A percentile compares a stretch with the other conserved stretches of the same genome.
Evolutionary conservation across 805 yeast genomes (phyloP).

Genomic region (Lipomyces sp.): DNA sequence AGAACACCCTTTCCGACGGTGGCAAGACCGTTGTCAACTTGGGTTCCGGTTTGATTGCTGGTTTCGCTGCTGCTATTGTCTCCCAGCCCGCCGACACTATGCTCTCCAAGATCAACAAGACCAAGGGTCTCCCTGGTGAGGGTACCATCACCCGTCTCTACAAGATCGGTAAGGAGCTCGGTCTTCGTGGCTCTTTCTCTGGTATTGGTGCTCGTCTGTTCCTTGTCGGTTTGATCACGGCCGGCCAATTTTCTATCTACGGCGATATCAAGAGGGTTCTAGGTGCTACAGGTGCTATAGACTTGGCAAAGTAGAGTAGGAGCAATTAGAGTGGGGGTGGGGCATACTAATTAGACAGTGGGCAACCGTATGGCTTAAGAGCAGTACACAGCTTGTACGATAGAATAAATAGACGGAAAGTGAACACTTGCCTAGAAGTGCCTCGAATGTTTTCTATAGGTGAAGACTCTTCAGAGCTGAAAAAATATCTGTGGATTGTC

Average conservation of each 20-base stretch:
- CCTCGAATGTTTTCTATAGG: no score
- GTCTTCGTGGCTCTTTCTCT: constrained; percentile 92
- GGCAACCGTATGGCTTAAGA: no score
- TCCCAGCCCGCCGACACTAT: constrained; percentile 98
- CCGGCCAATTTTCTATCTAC: constrained; percentile 94
- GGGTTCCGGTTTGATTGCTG: constrained; percentile 94
- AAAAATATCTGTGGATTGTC: no score
- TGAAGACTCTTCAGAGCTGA: no score
- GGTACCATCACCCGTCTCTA: constrained; percentile 39
- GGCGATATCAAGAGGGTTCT: constrained; percentile 56
- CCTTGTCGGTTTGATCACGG: constrained; percentile 96
- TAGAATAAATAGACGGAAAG: no score
- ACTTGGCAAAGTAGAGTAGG: no score
- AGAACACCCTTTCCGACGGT: constrained; percentile 66
- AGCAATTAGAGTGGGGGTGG: no score
- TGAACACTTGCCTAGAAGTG: no score
- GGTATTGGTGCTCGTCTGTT: constrained; percentile 91
- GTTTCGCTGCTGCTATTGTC: constrained; percentile 91
- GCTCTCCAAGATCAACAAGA: constrained; percentile 89
- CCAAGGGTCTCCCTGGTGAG: constrained; percentile 62
- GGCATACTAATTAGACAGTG: no score
- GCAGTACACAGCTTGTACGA: no score
- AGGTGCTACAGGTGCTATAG: constrained; percentile 41
- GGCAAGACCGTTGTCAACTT: constrained; percentile 94
- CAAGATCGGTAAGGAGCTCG: constrained; percentile 65